phyloP scores from a whole-genome alignment of 1,284 basidiomycete species.

The Trametes polyzona region DNA sequence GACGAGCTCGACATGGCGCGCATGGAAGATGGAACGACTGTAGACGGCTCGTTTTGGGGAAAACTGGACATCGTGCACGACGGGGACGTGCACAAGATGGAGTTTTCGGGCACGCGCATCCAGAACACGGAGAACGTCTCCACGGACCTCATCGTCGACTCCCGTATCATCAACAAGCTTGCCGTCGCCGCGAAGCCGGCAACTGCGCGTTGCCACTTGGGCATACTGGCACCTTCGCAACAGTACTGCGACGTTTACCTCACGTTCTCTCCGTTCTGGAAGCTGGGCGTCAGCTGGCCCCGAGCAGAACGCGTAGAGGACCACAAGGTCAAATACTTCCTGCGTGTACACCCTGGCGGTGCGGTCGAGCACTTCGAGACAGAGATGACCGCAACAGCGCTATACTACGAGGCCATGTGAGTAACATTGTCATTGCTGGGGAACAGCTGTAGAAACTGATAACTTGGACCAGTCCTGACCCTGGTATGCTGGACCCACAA shows the following conservation, averaged over 20 bases:
- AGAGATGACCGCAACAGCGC: slow-evolving; percentile 71
- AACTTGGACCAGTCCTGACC: slow-evolving; percentile 77
- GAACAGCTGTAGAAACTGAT: no score
- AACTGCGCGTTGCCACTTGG: slow-evolving; percentile 74
- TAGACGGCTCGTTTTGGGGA: slow-evolving; percentile 83
- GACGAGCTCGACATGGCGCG: slow-evolving; percentile 83
- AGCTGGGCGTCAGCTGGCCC: slow-evolving; percentile 73
- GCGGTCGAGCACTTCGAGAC: slow-evolving; percentile 81
- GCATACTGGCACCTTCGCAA: slow-evolving; percentile 65
- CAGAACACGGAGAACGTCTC: slow-evolving; percentile 59
- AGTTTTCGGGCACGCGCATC: slow-evolving; percentile 77
- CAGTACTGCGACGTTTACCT: slow-evolving; percentile 80
- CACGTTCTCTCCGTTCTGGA: slow-evolving; percentile 70
- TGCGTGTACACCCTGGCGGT: slow-evolving; percentile 78
- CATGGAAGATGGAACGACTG: slow-evolving; percentile 83
- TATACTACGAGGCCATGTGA: slow-evolving; percentile 80
- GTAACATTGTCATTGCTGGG: slow-evolving; percentile 38
- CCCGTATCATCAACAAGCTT: slow-evolving; percentile 72
- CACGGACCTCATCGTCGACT: slow-evolving; percentile 72
- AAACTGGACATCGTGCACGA: slow-evolving; percentile 80
- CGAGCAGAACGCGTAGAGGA: slow-evolving; percentile 64
- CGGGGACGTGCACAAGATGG: slow-evolving; percentile 75
- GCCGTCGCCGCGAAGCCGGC: slow-evolving; percentile 71
- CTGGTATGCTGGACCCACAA: slow-evolving; percentile 68
- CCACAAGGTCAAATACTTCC: slow-evolving; percentile 75